Evolutionary conservation across 352 stramenopile species (phyloP).

Genomic region (Pythium coloratum): DNA sequence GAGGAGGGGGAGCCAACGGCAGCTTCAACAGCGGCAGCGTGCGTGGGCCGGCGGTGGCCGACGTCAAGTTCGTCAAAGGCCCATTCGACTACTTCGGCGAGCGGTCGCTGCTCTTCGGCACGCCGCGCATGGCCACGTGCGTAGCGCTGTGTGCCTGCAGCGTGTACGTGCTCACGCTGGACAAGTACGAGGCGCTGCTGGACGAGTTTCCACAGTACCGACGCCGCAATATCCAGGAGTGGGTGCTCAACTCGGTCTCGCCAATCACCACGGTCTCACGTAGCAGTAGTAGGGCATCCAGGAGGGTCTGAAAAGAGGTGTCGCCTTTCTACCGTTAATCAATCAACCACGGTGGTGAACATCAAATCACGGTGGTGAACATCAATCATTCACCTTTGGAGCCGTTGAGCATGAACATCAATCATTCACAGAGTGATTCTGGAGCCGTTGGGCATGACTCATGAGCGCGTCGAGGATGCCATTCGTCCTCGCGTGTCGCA

Average conservation of each 20-base stretch:
- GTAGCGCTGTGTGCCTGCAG: slow-evolving; percentile 69
- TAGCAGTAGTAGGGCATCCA: background rate
- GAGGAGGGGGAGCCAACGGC: background rate
- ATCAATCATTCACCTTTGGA: no score
- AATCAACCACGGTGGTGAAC: no score
- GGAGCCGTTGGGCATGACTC: no score
- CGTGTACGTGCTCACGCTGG: slow-evolving; percentile 64
- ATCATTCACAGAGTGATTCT: no score
- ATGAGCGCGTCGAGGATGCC: background rate
- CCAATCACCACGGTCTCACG: background rate
- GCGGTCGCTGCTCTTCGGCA: slow-evolving; percentile 70
- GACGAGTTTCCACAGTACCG: slow-evolving; percentile 68
- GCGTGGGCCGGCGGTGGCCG: background rate
- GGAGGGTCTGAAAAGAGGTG: background rate
- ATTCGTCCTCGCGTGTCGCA: background rate
- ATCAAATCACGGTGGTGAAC: no score
- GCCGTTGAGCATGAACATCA: no score
- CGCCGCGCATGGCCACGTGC: slow-evolving; percentile 65
- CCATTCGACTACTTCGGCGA: slow-evolving; percentile 80
- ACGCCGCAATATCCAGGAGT: slow-evolving; percentile 53
- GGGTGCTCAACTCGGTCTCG: slow-evolving; percentile 31
- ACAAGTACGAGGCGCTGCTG: slow-evolving; percentile 65
- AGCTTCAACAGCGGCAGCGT: slow-evolving; percentile 3
- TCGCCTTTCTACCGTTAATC: no score
- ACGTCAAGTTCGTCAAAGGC: slow-evolving; percentile 68